A percentile compares a stretch with the other conserved stretches of the same genome.
Conservation (phyloP, 352 stramenopile species). For the Phytophthora sp. region DNA sequence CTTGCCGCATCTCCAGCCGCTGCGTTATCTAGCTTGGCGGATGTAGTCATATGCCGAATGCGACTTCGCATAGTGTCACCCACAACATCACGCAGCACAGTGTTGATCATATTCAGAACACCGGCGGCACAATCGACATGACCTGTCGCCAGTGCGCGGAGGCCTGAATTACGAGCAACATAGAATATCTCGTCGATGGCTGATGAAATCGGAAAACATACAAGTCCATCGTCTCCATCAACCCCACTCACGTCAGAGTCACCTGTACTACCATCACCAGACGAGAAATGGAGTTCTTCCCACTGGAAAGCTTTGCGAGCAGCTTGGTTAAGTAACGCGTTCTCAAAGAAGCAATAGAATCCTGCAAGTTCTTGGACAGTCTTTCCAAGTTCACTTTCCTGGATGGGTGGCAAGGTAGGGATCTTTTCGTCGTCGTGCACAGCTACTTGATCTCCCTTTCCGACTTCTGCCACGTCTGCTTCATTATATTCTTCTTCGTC, state of each 20-base stretch:
- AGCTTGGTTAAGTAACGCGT: constrained; percentile 76
- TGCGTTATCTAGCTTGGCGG: constrained; percentile 63
- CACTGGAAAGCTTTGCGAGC: constrained; percentile 85
- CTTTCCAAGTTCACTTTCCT: constrained; percentile 81
- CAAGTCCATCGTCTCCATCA: constrained; percentile 31
- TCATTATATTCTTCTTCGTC: constrained; percentile 2
- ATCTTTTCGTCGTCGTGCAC: constrained; percentile 1
- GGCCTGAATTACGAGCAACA: constrained; percentile 78
- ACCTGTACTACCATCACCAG: constrained; percentile 13
- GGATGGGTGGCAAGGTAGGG: constrained; percentile 54
- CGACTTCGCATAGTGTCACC: constrained; percentile 81
- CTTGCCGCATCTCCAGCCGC: constrained; percentile 41
- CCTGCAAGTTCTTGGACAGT: constrained; percentile 84
- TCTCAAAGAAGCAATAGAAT: constrained; percentile 90
- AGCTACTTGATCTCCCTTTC: background rate
- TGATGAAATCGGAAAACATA: constrained; percentile 81
- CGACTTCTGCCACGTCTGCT: constrained; percentile 5
- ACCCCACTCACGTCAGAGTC: constrained; percentile 5
- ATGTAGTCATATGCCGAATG: constrained; percentile 73
- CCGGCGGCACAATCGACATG: constrained; percentile 83
- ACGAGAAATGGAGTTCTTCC: constrained; percentile 81
- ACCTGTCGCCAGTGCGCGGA: constrained; percentile 81
- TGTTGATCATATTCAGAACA: constrained; percentile 90
- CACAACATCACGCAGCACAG: constrained; percentile 75
- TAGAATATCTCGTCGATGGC: constrained; percentile 91